phyloP scores from a whole-genome alignment of 139 green algal genomes.

The Chlorella sp. region DNA sequence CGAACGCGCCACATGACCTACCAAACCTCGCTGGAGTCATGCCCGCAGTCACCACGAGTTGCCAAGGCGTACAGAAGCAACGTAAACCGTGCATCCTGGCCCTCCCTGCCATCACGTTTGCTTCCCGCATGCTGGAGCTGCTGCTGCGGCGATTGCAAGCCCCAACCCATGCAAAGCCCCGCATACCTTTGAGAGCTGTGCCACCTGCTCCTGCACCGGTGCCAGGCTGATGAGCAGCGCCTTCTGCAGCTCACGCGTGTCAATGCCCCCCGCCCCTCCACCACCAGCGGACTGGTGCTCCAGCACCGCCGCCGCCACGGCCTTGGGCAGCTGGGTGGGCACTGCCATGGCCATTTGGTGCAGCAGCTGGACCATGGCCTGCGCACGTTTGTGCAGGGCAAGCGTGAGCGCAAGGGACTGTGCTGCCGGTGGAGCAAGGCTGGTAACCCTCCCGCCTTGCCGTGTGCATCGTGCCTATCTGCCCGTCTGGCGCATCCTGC shows the following conservation, averaged over 20 bases:
- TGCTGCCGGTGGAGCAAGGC: neutral
- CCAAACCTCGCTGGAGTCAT: neutral
- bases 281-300: too few species aligned
- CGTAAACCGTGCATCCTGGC: too few species aligned
- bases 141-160: neutral
- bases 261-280: neutral
- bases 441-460: neutral
- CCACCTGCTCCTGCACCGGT: neutral
- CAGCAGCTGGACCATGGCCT: neutral
- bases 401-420: neutral
- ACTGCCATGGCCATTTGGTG: neutral
- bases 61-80: neutral
- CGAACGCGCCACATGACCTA: neutral
- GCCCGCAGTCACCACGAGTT: neutral
- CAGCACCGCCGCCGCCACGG: neutral
- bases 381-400: neutral
- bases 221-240: neutral
- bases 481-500: neutral
- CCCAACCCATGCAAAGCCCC: neutral
- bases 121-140: too few species aligned
- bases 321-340: neutral
- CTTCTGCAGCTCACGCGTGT: neutral
- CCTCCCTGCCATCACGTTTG: too few species aligned
- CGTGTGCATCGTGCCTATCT: neutral
- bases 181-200: neutral